Base-by-base conservation (phyloP, 2,329 filamentous ascomycete species). In the Epichloe uncinata region DNA sequence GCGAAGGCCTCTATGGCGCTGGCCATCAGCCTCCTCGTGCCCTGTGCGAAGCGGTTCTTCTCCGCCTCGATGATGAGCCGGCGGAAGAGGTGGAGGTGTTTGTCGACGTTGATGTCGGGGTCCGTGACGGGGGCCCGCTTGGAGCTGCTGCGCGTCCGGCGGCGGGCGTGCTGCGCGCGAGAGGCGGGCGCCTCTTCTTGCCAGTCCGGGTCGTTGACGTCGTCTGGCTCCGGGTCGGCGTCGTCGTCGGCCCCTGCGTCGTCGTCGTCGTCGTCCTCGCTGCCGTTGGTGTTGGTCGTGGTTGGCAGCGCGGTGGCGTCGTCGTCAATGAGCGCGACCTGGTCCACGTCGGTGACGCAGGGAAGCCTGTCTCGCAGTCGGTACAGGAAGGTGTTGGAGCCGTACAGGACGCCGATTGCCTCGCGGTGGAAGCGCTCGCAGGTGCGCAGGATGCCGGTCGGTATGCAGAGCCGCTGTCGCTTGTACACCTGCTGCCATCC, bases 371-470 rank as follows among this genome's bases (percentile, higher is more conserved):
- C 71, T 1, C 73, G 66, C 12, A 76, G 58, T 7, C 64, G 59
- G 52, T 78, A 77, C 2, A 63, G 54, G 52, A 78, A 78, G 0
- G 47, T 63, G 46, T 78, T 78, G 30, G 68, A 61, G 3, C 71
- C 69, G 50, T 73, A 78, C 1, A 78, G 62, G 4, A 76, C 57
- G 2, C 56, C 56, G 2, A 64, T 53, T 2, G 67, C 69, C 56
- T 75, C 70, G 0, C 44, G 6, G 34, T 63, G 63, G 30, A 73
- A 54, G 1, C 51, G 48, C 3, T 53, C 56, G 58, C 66, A 70
- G 2, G 60, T 62, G 3, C 53, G 48, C 22, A 78, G 58, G 42
- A 78, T 66, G 0, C 52, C 53, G 2, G 64, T 60, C 8, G 66
- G 52, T 0, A 74, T 63, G 0, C 54, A 53, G 1, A 61, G 54